These are phyloP conservation scores for Eutreptiella sp. DNA, from an alignment of 208 protist genomes.

Conservation along the genomic window DNA sequence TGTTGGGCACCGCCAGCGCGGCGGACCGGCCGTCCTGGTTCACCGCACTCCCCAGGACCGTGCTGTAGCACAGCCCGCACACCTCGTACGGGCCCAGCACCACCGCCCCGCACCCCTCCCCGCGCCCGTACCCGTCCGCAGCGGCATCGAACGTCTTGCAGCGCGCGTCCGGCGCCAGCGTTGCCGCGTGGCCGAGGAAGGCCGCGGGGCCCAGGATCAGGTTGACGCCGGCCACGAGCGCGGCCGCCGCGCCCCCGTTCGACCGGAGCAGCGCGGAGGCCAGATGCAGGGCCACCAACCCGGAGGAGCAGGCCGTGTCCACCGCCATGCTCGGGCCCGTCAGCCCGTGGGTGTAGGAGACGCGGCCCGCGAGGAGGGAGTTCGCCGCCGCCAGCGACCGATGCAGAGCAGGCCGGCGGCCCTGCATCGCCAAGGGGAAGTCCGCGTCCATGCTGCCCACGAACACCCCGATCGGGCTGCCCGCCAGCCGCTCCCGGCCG, in stretches of 20 bases:
- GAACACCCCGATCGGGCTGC: background rate
- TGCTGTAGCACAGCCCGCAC: too few species aligned
- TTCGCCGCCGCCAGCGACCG: background rate
- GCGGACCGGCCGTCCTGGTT: constrained; percentile 47
- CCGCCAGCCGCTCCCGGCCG: background rate
- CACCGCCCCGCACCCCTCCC: constrained; percentile 49
- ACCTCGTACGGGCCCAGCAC: too few species aligned
- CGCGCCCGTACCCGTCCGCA: constrained; percentile 55
- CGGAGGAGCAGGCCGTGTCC: constrained; percentile 60
- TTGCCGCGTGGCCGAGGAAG: constrained; percentile 4
- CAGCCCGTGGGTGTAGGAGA: constrained; percentile 48
- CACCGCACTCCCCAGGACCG: constrained; percentile 33
- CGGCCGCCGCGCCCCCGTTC: background rate
- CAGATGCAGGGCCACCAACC: constrained; percentile 49
- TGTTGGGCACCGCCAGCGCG: constrained; percentile 23
- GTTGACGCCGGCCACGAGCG: constrained; percentile 33
- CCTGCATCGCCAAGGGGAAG: background rate
- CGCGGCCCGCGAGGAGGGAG: constrained; percentile 12
- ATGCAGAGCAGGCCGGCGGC: background rate
- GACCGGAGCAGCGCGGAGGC: constrained; percentile 32
- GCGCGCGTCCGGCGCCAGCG: constrained; percentile 37
- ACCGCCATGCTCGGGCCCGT: constrained; percentile 44
- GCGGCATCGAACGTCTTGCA: constrained; percentile 51
- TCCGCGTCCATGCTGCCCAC: background rate
- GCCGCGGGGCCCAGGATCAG: constrained; percentile 32